Conservation (phyloP, 306 rosid genomes). For the Calophaca sinica region DNA sequence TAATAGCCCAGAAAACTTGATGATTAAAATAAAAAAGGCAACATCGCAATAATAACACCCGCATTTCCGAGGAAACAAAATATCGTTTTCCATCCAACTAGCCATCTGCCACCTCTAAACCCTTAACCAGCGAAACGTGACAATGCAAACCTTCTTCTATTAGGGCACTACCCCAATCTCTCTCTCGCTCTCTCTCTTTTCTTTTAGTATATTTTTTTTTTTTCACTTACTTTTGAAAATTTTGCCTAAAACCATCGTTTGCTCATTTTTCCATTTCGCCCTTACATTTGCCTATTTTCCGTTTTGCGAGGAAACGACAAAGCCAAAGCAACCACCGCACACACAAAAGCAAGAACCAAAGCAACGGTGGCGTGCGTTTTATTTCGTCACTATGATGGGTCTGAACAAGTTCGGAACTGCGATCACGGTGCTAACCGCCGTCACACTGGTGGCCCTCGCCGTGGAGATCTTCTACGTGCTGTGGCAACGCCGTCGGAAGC, state of each 20-base stretch:
- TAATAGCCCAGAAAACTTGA: not conserved
- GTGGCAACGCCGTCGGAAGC: conserved; percentile 46
- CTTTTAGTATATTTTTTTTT: not conserved
- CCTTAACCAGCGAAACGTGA: conserved; percentile 13
- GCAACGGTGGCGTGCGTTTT: not conserved
- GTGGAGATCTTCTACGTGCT: conserved; percentile 49
- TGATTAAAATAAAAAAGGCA: not conserved
- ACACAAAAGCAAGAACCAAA: conserved; percentile 9
- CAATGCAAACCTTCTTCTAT: not conserved
- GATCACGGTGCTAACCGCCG: conserved; percentile 48
- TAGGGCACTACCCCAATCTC: not conserved
- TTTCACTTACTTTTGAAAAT: not conserved
- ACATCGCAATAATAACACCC: conserved; percentile 44
- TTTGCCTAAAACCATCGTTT: conserved; percentile 7
- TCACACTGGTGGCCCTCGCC: conserved; percentile 46
- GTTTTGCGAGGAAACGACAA: not conserved
- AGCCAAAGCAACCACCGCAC: conserved; percentile 21
- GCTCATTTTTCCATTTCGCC: not conserved
- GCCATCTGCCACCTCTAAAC: conserved; percentile 45
- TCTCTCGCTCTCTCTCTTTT: not conserved
- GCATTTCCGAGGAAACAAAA: conserved; percentile 48
- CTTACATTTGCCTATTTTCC: not conserved
- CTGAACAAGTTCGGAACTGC: conserved; percentile 52
- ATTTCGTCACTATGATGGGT: conserved; percentile 46
- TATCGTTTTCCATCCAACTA: conserved; percentile 48